These are phyloP conservation scores for Phytophthora europaea DNA, from an alignment of 352 stramenopile genomes.

Conservation along the genomic window DNA sequence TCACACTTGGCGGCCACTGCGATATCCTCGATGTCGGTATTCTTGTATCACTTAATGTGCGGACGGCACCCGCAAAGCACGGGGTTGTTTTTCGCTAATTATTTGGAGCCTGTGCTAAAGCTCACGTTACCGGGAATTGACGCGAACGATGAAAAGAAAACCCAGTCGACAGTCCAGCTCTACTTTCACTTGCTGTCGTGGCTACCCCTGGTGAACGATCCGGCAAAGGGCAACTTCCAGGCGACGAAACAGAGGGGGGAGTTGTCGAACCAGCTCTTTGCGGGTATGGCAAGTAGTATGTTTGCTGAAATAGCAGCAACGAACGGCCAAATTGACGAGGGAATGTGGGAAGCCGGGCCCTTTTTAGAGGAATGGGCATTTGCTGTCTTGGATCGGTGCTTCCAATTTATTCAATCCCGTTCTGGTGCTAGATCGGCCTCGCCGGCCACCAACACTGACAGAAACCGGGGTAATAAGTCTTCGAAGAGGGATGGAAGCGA, in stretches of 20 bases:
- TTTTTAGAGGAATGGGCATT: conserved; percentile 79
- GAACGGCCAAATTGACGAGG: conserved; percentile 49
- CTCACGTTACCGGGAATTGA: conserved; percentile 80
- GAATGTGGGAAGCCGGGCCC: conserved; percentile 67
- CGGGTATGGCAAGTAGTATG: conserved; percentile 52
- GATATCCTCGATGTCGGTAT: conserved; percentile 74
- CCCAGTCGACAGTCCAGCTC: conserved; percentile 63
- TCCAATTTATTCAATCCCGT: conserved; percentile 73
- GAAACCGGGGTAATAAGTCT: conserved; percentile 26
- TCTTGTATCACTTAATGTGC: conserved; percentile 73
- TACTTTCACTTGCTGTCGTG: conserved; percentile 81
- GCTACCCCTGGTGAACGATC: conserved; percentile 78
- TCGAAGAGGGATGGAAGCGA: conserved; percentile 41
- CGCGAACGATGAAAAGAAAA: conserved; percentile 85
- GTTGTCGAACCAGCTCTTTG: conserved; percentile 47
- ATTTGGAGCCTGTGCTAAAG: conserved; percentile 65
- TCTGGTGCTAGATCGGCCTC: conserved; percentile 47
- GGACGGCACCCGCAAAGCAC: conserved; percentile 55
- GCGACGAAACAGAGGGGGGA: conserved; percentile 47
- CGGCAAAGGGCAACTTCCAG: conserved; percentile 48
- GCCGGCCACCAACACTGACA: conserved; percentile 24
- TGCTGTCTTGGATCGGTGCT: conserved; percentile 66
- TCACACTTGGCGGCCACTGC: conserved; percentile 76
- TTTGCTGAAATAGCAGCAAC: conserved; percentile 50
- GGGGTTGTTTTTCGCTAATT: conserved; percentile 65